These are phyloP conservation scores for Ustulina deusta DNA, from an alignment of 2,329 filamentous ascomycete species.

Conservation along the genomic window DNA sequence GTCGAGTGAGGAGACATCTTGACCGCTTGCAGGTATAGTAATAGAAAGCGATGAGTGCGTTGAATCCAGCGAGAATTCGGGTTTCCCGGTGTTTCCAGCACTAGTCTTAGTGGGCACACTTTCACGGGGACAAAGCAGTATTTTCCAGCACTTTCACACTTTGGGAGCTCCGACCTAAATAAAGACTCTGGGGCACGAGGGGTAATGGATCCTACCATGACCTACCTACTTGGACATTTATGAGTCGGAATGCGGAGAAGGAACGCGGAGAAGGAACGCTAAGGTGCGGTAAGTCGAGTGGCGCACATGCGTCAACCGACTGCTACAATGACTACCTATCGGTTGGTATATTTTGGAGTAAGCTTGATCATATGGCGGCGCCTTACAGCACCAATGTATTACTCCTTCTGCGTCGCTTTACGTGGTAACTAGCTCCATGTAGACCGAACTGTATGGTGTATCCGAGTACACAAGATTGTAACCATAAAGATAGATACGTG, in stretches of 20 bases:
- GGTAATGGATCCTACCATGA: slow-evolving; percentile 13
- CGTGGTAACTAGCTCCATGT: neutral
- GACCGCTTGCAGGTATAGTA: neutral
- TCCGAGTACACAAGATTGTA: neutral
- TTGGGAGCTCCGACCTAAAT: slow-evolving; percentile 3
- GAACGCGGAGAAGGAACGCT: slow-evolving; percentile 31
- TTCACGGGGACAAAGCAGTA: slow-evolving; percentile 4
- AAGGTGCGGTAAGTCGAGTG: slow-evolving; percentile 6
- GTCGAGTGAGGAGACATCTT: slow-evolving; percentile 42
- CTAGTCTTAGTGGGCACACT: slow-evolving; percentile 1
- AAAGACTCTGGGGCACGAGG: slow-evolving; percentile 18
- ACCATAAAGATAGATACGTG: neutral
- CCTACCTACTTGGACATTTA: neutral
- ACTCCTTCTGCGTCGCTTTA: neutral
- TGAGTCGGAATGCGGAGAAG: slow-evolving; percentile 31
- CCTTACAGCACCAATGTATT: neutral
- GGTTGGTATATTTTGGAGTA: neutral
- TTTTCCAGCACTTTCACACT: slow-evolving; percentile 9
- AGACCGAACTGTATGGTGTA: neutral
- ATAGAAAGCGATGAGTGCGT: neutral
- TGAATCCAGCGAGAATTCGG: neutral
- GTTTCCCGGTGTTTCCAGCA: neutral
- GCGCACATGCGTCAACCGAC: slow-evolving; percentile 19
- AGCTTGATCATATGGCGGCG: neutral
- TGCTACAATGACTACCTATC: neutral